Base-by-base conservation (phyloP, 2,329 filamentous ascomycete genomes). In the Grosmannia penicillata region DNA sequence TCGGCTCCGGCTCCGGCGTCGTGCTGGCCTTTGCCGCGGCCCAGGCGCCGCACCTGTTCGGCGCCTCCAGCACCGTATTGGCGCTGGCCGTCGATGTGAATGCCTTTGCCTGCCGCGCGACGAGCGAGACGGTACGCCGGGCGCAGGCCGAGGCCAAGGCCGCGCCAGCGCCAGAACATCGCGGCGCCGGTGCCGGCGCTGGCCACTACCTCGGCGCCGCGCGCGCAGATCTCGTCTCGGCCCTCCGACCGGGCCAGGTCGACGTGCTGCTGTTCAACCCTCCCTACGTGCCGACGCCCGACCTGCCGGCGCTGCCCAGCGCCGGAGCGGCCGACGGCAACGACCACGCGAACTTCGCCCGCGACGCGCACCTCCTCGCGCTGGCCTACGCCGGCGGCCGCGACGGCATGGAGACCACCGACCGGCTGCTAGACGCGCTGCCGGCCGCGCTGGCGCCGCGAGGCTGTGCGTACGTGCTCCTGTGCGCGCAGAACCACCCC, bases 241-340 rank as follows among this genome's bases (percentile, higher is more conserved):
- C 78, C 1, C 60, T 93, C 29, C 67, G 70, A 8, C 53, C 61
- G 0, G 63, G 66, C 3, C 58, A 60, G 28, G 70, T 93, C 6
- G 91, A 98, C 53, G 70, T 98, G 10, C 68, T 98, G 45, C 70
- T 98, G 22, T 98, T 96, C 68, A 98, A 98, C 54, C 91, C 91
- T 38, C 91, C 91, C 1, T 98, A 98, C 55, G 91, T 98, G 13
- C 91, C 91, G 2, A 93, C 87, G 3, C 70, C 78, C 21, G 72
- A 76, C 29, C 60, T 93, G 42, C 87, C 89, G 1, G 55, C 59
- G 19, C 35, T 37, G 35, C 34, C 34, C 3, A 19, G 15, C 2
- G 11, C 11, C 14, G n/a, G 25, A 14, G 19, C 4, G 19, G 57
- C 70, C 17, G 29, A 27, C 29, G 26, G 4, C 10, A 32, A 35